These are phyloP conservation scores for Cyclocybe aegerita DNA, from an alignment of 768 basidiomycete genomes.

Conservation along the genomic window DNA sequence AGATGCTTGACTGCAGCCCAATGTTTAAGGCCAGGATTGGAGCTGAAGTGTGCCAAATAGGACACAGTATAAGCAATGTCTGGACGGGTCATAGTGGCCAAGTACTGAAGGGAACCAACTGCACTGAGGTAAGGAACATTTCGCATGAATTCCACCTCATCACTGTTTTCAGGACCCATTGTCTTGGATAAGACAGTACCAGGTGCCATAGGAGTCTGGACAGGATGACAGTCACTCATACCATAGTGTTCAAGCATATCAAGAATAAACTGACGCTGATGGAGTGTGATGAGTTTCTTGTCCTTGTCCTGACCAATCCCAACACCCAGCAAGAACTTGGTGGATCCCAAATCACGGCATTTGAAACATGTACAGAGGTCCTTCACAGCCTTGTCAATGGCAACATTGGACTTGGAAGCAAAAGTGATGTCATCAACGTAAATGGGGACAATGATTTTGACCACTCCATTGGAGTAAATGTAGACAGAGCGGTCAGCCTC, in stretches of 20 bases:
- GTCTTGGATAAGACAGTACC: conserved; percentile 17
- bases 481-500: conserved; percentile 11
- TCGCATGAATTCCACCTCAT: too few species aligned
- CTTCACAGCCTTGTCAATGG: conserved; percentile 17
- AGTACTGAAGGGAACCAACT: conserved; percentile 28
- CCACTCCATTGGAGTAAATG: conserved; percentile 22
- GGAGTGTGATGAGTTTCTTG: conserved; percentile 17
- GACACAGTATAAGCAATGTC: conserved; percentile 13
- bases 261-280: conserved; percentile 25
- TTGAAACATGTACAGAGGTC: conserved; percentile 25
- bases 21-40: conserved; percentile 24
- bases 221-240: conserved; percentile 26
- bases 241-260: conserved; percentile 24
- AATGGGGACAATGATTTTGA: conserved; percentile 23
- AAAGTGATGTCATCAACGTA: conserved; percentile 18
- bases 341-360: conserved; percentile 25
- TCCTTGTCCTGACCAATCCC: conserved; percentile 22
- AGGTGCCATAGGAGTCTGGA: conserved; percentile 30
- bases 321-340: too few species aligned
- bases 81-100: conserved; percentile 25
- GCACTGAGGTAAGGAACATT: conserved; percentile 26
- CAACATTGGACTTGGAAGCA: conserved; percentile 15
- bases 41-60: conserved; percentile 14
- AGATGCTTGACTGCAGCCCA: conserved; percentile 34
- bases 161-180: conserved; percentile 17